These are phyloP conservation scores for Diaporthe destruens DNA, from an alignment of 2,329 filamentous ascomycete genomes.

Conservation along the genomic window DNA sequence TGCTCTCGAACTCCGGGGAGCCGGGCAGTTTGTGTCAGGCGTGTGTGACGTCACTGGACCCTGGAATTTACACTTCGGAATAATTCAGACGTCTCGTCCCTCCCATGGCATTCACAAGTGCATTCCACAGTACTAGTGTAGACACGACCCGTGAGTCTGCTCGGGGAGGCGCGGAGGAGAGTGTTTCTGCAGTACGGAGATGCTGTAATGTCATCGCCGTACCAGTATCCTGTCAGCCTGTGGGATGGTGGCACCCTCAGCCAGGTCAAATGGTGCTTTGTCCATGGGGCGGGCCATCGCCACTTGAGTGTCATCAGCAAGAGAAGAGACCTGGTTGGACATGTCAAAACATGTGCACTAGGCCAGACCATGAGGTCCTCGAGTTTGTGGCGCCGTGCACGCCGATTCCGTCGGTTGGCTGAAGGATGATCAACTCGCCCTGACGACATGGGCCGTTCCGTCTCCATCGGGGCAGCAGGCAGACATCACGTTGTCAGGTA, in stretches of 20 bases:
- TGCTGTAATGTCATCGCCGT: background rate
- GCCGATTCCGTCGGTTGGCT: background rate
- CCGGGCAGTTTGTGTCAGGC: background rate
- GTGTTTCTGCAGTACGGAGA: too few species aligned
- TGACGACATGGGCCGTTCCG: background rate
- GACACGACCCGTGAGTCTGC: background rate
- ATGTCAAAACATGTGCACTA: too few species aligned
- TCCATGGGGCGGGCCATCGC: constrained; percentile 15
- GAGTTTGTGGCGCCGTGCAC: background rate
- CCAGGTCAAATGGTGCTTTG: constrained; percentile 10
- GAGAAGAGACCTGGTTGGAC: background rate
- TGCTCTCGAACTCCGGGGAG: constrained; percentile 6
- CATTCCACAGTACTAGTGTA: background rate
- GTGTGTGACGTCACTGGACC: constrained; percentile 36
- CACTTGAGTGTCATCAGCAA: constrained; percentile 14
- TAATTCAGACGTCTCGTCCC: background rate
- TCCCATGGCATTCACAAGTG: background rate
- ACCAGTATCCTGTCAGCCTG: background rate
- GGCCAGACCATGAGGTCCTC: background rate
- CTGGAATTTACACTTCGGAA: background rate
- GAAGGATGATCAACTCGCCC: background rate
- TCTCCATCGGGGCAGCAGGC: background rate
- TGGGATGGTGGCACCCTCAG: background rate
- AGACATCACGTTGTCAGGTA: background rate
- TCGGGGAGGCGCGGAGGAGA: background rate